Evolutionary conservation across 805 yeast genomes (phyloP), one percentile per base, ranked within the genome.

Genomic region (Wickerhamiella occidentalis): DNA sequence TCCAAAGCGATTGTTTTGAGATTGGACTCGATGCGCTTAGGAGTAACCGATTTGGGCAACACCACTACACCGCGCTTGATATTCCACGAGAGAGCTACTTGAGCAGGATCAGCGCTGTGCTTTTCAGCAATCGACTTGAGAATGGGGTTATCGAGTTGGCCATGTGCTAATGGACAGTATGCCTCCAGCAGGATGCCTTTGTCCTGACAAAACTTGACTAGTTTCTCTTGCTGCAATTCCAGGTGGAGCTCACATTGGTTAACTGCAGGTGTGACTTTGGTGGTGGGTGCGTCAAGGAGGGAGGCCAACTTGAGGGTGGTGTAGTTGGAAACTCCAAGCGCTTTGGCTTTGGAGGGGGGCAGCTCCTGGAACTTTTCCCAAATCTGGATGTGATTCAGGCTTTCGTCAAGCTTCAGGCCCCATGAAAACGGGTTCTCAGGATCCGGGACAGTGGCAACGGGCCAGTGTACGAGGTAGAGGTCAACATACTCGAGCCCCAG

Each of bases 211-310:
- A 61, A 79, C 26, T 74, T 73, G 40, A 74, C 62, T 54, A 84
- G 68, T 52, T 79, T 78, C 9, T 63, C 67, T 62, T 82, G 88
- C 30, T 85, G 85, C 49, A 80, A 70, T 54, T 72, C 71, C 45
- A 87, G 87, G 64, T 84, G 92, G 50, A 77, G 65, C 67, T 85
- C 94, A 51, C 81, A 71, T 68, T 85, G 94, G 65, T 80, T 77
- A 18, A 71, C 76, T 13, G 75, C 85, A 9, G 94, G 94, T 15
- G 69, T 71, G 40, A 75, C 64, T 23, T 64, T 75, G 48, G 75
- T 74, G 40, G 69, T 71, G 11, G 65, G 64, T 18, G 54, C 52
- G 8, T 35, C 46, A 49, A 83, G 66, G 53, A 83, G 68, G 40
- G 62, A 68, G 49, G 71, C 67, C 50, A 80, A 60, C 52, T 77